Base-by-base conservation (phyloP, 345 rosid genomes). In the Corchorus capsularis region DNA sequence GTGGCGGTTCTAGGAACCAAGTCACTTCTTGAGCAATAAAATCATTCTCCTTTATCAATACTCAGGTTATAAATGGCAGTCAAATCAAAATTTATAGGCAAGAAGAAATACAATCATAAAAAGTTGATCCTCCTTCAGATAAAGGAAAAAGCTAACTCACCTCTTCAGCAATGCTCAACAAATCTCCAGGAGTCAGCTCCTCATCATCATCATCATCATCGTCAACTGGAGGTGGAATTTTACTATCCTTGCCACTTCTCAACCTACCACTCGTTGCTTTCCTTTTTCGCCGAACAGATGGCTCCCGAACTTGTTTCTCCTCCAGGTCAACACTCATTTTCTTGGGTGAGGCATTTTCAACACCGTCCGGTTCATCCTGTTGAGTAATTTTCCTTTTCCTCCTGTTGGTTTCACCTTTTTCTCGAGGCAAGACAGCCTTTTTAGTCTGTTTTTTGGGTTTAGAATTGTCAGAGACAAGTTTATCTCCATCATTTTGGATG, bases 111-210 rank as follows among this genome's bases (percentile, higher is more conserved):
- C 4, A 32, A 65, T 27, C 45, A 37, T 52, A 9, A 47, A 69
- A 34, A 4, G 43, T 2, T 3, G 17, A 17, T 4, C 17, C 12
- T 75, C 49, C 7, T 13, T 27, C 39, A 63, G 5, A 62, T 14
- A 20, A 6, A 59, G 11, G n/a, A 6, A 16, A 12, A 13, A 41
- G 59, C 6, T 39, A 75, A 27, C 27, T 78, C 35, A 86, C 91
- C 91, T 88, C 90, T 59, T 81, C 67, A 19, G 91, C 91, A 69
- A 90, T 85, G 83, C 79, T 82, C 54, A 88, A 35, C 13, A 90
- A 72, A 82, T 88, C 93, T 73, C 86, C 87, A 35, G 79, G 86
- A 6, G 85, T 86, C 56, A 90, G 83, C 16, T 77, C 85, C 32
- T 32, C 74, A 4, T 32, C 61, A 34, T 57, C 74, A 4, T 32